These are phyloP conservation scores for Linnemannia exigua DNA, from an alignment of 192 early-diverging fungal genomes.

Conservation along the genomic window DNA sequence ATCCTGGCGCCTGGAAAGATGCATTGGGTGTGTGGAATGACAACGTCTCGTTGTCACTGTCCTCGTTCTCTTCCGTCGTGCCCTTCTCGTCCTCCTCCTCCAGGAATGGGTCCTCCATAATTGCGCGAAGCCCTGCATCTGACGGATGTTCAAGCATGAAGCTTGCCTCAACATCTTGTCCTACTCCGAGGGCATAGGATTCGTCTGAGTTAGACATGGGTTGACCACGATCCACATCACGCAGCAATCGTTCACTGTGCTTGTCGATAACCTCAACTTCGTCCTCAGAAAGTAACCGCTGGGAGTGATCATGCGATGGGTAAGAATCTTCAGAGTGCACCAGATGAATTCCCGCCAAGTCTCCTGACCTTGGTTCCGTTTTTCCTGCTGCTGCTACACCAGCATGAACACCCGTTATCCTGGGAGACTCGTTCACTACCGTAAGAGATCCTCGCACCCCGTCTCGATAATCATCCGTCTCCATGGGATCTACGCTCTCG, in stretches of 20 bases:
- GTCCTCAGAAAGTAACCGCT: not conserved
- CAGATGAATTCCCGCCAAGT: constrained; percentile 4
- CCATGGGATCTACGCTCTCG: constrained; percentile 5
- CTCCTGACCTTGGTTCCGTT: constrained; percentile 13
- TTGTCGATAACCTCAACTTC: not conserved
- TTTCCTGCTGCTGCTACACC: not conserved
- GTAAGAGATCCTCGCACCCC: not conserved
- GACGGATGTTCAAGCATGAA: not conserved
- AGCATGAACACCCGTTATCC: not conserved
- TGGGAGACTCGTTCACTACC: not conserved
- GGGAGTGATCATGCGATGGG: not conserved
- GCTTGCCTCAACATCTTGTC: not conserved
- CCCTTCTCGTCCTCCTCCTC: not conserved
- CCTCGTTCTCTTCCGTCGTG: not conserved
- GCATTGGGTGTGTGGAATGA: not conserved
- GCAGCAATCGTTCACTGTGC: not conserved
- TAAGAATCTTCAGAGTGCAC: not conserved
- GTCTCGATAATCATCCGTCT: constrained; percentile 22
- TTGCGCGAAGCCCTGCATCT: not conserved
- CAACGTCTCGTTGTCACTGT: not conserved
- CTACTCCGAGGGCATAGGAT: not conserved
- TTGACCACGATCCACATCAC: not conserved
- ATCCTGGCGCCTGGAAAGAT: not conserved
- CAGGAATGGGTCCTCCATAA: not conserved
- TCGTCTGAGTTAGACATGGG: not conserved